phyloP scores from a whole-genome alignment of 192 early-diverging fungal species.

The Thoreauomyces humboldtii region DNA sequence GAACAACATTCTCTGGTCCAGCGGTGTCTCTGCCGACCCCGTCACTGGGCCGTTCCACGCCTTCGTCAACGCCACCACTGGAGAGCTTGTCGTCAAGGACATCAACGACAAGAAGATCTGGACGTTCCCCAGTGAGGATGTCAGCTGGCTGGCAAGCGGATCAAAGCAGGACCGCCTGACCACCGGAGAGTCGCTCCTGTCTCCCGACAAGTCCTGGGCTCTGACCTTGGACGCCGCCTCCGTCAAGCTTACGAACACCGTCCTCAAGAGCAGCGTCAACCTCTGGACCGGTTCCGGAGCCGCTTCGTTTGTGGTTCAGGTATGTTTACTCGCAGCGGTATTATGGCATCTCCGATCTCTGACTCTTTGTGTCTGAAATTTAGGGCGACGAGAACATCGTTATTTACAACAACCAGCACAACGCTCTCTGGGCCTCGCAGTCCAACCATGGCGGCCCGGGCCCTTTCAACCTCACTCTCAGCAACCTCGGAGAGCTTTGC shows the following conservation, averaged over 20 bases:
- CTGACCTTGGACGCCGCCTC: neutral
- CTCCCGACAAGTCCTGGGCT: neutral
- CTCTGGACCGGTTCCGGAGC: no score
- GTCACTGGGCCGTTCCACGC: conserved; percentile 5
- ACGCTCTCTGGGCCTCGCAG: no score
- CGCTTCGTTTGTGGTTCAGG: no score
- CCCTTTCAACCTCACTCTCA: neutral
- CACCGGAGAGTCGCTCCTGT: neutral
- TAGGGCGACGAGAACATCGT: no score
- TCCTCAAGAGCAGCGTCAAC: no score
- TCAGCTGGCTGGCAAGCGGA: neutral
- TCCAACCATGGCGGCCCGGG: no score
- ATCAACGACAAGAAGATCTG: neutral
- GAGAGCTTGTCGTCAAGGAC: neutral
- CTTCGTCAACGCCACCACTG: conserved; percentile 1
- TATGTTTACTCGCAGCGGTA: no score
- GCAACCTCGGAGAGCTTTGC: neutral
- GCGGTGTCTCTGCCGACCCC: neutral
- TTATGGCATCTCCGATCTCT: no score
- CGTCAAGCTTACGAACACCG: neutral
- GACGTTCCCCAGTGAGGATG: neutral
- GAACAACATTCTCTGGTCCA: neutral
- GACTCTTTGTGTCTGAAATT: no score
- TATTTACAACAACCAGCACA: no score
- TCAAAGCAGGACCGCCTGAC: neutral